These are phyloP conservation scores for Galerina sulciceps DNA, from an alignment of 768 basidiomycete genomes.

Conservation along the genomic window DNA sequence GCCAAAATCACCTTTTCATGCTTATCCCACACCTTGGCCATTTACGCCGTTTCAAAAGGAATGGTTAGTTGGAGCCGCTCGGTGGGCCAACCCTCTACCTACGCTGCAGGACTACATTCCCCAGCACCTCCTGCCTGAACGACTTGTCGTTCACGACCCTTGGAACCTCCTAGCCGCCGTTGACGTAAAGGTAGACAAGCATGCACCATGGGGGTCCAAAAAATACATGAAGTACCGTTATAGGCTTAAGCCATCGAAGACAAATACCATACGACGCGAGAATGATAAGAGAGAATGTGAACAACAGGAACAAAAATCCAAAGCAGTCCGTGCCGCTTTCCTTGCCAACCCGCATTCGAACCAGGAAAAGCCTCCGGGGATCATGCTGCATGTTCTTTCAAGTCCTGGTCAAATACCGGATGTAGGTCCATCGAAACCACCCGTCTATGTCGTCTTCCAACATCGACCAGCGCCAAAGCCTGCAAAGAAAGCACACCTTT, in stretches of 20 bases:
- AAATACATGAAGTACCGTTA: slow-evolving; percentile 9
- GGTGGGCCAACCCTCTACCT: too few relatives aligned
- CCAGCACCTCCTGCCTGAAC: slow-evolving; percentile 1
- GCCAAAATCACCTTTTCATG: too few relatives aligned
- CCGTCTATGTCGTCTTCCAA: slow-evolving; percentile 31
- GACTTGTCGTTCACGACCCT: slow-evolving; percentile 6
- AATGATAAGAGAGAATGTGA: too few relatives aligned
- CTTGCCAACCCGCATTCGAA: neutral
- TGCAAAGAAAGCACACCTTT: slow-evolving; percentile 48
- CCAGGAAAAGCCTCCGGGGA: too few relatives aligned
- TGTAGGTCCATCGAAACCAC: slow-evolving; percentile 25
- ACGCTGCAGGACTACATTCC: neutral
- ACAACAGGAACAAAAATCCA: too few relatives aligned
- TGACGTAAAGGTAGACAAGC: neutral
- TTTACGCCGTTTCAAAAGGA: too few relatives aligned
- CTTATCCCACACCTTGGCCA: too few relatives aligned
- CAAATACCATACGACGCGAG: neutral
- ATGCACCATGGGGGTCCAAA: neutral
- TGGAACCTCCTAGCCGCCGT: neutral
- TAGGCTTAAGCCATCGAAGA: neutral
- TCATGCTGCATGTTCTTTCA: too few relatives aligned
- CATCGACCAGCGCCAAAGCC: slow-evolving; percentile 26
- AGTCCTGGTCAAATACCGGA: too few relatives aligned
- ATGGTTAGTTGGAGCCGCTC: too few relatives aligned
- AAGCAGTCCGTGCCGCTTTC: neutral